Conservation (phyloP, 2,329 filamentous ascomycete species). For the Parascedosporium putredinis region DNA sequence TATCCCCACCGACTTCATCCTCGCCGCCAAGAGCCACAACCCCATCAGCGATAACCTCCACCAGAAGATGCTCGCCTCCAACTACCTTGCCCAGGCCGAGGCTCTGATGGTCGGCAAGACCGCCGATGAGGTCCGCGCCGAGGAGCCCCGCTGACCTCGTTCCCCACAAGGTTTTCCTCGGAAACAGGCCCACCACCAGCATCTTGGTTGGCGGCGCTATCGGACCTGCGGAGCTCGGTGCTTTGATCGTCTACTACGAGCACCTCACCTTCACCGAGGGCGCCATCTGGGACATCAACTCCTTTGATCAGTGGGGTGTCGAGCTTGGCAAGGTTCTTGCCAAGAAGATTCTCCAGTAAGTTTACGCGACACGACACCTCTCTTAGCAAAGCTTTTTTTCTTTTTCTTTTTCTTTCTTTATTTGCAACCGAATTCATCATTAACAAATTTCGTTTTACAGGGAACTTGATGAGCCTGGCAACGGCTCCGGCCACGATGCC, state of each 20-base stretch:
- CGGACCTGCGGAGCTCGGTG: constrained; percentile 85
- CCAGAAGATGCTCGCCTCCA: constrained; percentile 90
- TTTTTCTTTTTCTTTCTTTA: too few species aligned
- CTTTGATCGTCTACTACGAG: constrained; percentile 97
- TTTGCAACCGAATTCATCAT: too few species aligned
- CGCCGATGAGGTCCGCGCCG: constrained; percentile 65
- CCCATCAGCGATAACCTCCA: constrained; percentile 84
- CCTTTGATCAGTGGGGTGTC: constrained; percentile 98
- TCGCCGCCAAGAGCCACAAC: constrained; percentile 95
- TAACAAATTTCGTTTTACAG: too few species aligned
- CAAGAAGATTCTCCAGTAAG: constrained; percentile 65
- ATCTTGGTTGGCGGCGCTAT: constrained; percentile 87
- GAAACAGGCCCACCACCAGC: constrained; percentile 92
- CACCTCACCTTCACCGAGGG: constrained; percentile 97
- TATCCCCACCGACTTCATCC: constrained; percentile 95
- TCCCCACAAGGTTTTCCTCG: constrained; percentile 98
- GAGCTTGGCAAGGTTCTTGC: constrained; percentile 94
- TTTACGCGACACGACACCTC: neutral
- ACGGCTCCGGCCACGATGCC: constrained; percentile 65
- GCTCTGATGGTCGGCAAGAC: constrained; percentile 88
- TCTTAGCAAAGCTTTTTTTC: neutral
- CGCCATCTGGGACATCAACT: constrained; percentile 98
- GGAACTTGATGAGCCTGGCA: constrained; percentile 74
- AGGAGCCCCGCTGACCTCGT: constrained; percentile 66
- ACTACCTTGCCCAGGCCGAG: constrained; percentile 84